Conservation (phyloP, 768 basidiomycete species). For the Antrodiella citrinella region DNA sequence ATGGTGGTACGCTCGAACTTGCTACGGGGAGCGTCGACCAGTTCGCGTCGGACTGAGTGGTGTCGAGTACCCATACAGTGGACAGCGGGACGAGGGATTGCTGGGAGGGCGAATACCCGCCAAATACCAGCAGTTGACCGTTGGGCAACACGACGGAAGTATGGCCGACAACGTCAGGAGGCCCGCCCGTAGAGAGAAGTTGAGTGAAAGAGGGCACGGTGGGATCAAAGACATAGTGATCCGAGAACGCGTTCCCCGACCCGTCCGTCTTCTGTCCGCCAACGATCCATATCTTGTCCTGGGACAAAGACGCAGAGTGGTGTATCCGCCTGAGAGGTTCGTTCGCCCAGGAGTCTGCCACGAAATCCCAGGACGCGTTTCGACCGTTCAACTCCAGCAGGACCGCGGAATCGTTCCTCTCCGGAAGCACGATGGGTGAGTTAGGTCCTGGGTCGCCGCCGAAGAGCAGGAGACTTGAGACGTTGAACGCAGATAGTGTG, state of each 20-base stretch:
- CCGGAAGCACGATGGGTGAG: slow-evolving; percentile 41
- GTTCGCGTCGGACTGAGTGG: slow-evolving; percentile 30
- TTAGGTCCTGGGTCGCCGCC: slow-evolving; percentile 69
- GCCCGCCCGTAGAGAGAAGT: slow-evolving; percentile 48
- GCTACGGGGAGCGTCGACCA: slow-evolving; percentile 46
- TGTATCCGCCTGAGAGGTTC: slow-evolving; percentile 74
- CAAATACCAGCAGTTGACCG: slow-evolving; percentile 65
- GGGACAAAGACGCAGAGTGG: slow-evolving; percentile 49
- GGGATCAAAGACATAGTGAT: slow-evolving; percentile 59
- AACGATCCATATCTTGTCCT: slow-evolving; percentile 56
- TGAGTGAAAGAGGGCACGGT: slow-evolving; percentile 39
- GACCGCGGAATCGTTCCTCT: slow-evolving; percentile 53
- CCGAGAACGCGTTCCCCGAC: slow-evolving; percentile 52
- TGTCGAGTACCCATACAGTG: slow-evolving; percentile 58
- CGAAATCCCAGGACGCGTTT: slow-evolving; percentile 36
- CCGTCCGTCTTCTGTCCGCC: slow-evolving; percentile 83
- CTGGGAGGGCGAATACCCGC: slow-evolving; percentile 52
- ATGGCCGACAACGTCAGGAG: slow-evolving; percentile 69
- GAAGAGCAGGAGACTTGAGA: slow-evolving; percentile 50
- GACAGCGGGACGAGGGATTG: slow-evolving; percentile 45
- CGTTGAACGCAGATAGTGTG: slow-evolving; percentile 59
- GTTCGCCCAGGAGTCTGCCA: slow-evolving; percentile 45
- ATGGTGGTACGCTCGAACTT: slow-evolving; percentile 35
- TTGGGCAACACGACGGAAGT: slow-evolving; percentile 59
- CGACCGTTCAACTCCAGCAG: slow-evolving; percentile 35